Conservation (phyloP, 192 early-diverging fungal genomes). For the Linnemannia hyalina region DNA sequence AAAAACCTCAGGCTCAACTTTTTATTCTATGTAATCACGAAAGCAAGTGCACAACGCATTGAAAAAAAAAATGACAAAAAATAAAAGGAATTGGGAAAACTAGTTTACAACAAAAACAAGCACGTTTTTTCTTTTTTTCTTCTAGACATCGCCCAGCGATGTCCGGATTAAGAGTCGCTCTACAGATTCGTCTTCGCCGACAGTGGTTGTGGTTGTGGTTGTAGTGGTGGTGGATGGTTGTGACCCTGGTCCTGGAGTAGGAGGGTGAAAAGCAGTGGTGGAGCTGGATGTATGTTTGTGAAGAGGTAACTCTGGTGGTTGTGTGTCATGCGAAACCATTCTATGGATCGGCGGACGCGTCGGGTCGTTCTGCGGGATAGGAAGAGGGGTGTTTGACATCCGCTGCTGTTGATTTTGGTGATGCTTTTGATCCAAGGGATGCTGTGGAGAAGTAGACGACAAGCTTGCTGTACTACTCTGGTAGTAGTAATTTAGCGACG, state of each 20-base stretch:
- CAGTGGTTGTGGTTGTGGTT: background rate
- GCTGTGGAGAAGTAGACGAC: background rate
- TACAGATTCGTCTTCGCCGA: conserved; percentile 13
- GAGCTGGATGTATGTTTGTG: background rate
- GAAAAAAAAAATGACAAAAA: background rate
- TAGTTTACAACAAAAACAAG: conserved; percentile 1
- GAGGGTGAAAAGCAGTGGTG: background rate
- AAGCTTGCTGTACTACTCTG: background rate
- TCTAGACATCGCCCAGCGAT: conserved; percentile 16
- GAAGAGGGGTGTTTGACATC: background rate
- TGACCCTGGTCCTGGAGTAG: background rate
- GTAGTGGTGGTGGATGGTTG: background rate
- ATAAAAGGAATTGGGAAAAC: conserved; percentile 2
- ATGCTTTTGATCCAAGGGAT: background rate
- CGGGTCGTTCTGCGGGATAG: background rate
- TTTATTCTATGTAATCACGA: background rate
- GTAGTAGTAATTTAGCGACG: background rate
- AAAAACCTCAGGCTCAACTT: background rate
- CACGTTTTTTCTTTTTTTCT: background rate
- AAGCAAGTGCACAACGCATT: no score
- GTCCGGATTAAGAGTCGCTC: conserved; percentile 12
- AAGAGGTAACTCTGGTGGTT: no score
- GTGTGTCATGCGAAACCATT: background rate
- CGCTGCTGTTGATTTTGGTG: conserved; percentile 16
- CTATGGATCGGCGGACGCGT: conserved; percentile 7